phyloP scores from a whole-genome alignment of 345 rosid species.

The Pugionium cornutum region DNA sequence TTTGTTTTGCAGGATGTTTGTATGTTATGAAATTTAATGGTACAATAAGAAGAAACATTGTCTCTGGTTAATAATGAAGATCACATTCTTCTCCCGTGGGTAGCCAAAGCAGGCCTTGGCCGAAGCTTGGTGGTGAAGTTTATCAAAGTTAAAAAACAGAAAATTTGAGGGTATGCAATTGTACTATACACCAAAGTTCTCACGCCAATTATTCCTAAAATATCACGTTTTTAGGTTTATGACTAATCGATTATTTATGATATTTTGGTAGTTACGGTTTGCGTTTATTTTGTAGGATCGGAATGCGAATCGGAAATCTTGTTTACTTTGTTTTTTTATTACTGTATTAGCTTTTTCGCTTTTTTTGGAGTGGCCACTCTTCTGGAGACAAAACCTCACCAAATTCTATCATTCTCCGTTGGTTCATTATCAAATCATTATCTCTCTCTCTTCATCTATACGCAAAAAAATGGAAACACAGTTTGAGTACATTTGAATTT shows the following conservation, averaged over 20 bases:
- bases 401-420: slow-evolving; percentile 30
- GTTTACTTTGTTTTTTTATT: slow-evolving; percentile 2
- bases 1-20: neutral
- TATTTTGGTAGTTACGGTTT: slow-evolving; percentile 15
- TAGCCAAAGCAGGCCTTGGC: too few relatives aligned
- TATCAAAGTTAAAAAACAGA: too few relatives aligned
- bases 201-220: neutral
- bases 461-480: slow-evolving; percentile 6
- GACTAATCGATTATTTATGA: neutral
- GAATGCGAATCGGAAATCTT: slow-evolving; percentile 29
- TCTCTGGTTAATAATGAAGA: neutral
- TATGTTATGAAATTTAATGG: slow-evolving; percentile 3
- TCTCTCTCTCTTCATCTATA: slow-evolving; percentile 25
- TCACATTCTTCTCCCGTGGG: too few relatives aligned
- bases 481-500: slow-evolving; percentile 9
- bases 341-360: neutral
- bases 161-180: too few relatives aligned
- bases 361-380: slow-evolving; percentile 29
- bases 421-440: slow-evolving; percentile 24
- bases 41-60: slow-evolving; percentile 16
- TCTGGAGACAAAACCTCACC: slow-evolving; percentile 35
- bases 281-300: slow-evolving; percentile 24
- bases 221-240: neutral
- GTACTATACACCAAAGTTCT: too few relatives aligned
- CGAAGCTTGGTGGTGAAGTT: too few relatives aligned